Evolutionary conservation across 495 filamentous ascomycete species (phyloP).

Genomic region (Penicillium psychrofluorescens): DNA sequence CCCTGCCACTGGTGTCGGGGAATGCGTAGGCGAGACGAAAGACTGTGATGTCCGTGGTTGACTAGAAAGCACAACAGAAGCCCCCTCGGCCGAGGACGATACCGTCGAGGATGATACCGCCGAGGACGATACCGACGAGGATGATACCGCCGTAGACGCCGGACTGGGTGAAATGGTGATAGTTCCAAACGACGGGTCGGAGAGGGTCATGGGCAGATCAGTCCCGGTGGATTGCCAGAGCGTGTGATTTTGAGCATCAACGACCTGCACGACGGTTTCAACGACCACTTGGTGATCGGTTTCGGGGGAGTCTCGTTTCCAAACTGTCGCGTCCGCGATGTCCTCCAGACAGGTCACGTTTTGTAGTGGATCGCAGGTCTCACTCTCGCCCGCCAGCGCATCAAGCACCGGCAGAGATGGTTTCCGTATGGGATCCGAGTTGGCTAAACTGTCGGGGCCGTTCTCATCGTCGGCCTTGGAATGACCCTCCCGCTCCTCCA

Average conservation of each 20-base stretch:
- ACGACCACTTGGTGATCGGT: constrained; percentile 1
- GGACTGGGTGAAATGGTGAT: constrained; percentile 4
- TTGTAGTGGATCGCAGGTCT: constrained; percentile 6
- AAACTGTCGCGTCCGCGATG: background rate
- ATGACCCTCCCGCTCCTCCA: constrained; percentile 3
- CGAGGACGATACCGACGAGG: constrained; percentile 1
- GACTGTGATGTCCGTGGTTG: background rate
- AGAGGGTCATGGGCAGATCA: constrained; percentile 13
- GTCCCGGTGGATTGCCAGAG: constrained; percentile 6
- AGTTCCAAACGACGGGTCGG: constrained; percentile 5
- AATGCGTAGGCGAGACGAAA: background rate
- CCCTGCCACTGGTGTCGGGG: too few species aligned
- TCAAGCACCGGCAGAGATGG: constrained; percentile 1
- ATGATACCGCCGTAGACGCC: background rate
- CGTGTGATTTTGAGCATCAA: constrained; percentile 15
- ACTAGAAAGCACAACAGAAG: background rate
- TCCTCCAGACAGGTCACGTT: constrained; percentile 6
- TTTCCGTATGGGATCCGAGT: background rate
- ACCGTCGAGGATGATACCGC: background rate
- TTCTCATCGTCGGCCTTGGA: background rate
- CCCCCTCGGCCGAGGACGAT: background rate
- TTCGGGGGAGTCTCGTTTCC: constrained; percentile 12
- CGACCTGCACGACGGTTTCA: constrained; percentile 14
- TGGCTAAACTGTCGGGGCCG: background rate
- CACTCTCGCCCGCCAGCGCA: constrained; percentile 1